Base-by-base conservation (phyloP, 192 early-diverging fungal species). In the Diversispora epigaea region DNA sequence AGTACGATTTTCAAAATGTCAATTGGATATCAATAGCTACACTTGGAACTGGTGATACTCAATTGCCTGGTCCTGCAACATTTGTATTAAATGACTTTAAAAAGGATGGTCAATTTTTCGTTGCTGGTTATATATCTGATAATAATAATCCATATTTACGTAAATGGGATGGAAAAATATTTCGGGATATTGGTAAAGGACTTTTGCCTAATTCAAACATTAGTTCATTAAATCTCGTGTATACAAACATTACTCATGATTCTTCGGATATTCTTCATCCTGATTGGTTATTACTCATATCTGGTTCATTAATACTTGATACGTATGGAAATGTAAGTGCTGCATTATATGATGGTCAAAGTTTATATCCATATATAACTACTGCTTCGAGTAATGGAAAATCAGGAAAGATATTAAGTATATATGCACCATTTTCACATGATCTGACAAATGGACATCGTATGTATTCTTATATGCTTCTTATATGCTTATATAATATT, bases 61-160 rank as follows among this genome's bases (percentile, higher is more conserved):
- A 71, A 0, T 76, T 90, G 3, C 81, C 85, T 6, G 89, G 89
- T 6, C 86, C 88, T 0, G 84, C 81, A 15, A 80, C 81, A 0
- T 69, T 80, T 2, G 80, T 91, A 15, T 76, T 86, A 14, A 68
- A 81, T 14, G 77, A 82, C 40, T 73, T 79, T 22, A 12, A 9
- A 49, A 41, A 22, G 15, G 56, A 69, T 41, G 71, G 70, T 52
- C 74, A 56, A 46, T 81, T 78, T 50, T 82, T 79, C 47, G 55
- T 82, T 19, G 64, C 81, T 44, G 81, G 81, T n/a, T 17, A 49
- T n/a, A 5, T 21, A 46, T 45, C 40, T 19, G 4, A 9, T 12
- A 41, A 49, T 12, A 39, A 32, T 44, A 9, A 25, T 5, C 78
- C 85, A 1, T 90, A 89, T 56, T 79, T 90, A 49, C 78, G 75